These are phyloP conservation scores for Simplicillium sp. DNA, from an alignment of 2,329 filamentous ascomycete genomes.

Conservation along the genomic window DNA sequence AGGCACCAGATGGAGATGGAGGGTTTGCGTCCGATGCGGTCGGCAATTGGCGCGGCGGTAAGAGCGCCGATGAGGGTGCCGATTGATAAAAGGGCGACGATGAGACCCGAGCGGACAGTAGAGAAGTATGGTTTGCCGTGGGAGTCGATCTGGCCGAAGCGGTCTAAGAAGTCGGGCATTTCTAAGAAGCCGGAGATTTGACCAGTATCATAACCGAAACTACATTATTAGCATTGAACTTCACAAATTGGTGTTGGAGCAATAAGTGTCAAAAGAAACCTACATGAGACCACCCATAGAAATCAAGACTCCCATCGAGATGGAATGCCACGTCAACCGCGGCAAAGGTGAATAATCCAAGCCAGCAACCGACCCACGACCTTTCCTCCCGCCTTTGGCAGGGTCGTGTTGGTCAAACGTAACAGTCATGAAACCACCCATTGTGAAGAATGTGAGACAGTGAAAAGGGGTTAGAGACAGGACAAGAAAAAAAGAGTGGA, in stretches of 20 bases:
- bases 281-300: constrained; percentile 36
- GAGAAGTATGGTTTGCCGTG: constrained; percentile 35
- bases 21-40: constrained; percentile 51
- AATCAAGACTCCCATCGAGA: constrained; percentile 28
- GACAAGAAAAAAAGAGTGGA: neutral
- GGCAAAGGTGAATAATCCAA: constrained; percentile 36
- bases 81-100: constrained; percentile 49
- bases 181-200: constrained; percentile 48
- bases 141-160: constrained; percentile 34
- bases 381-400: constrained; percentile 20
- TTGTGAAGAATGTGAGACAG: constrained; percentile 1
- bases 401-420: constrained; percentile 33
- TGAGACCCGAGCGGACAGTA: constrained; percentile 46
- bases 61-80: constrained; percentile 53
- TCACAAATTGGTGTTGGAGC: too few species aligned
- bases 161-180: constrained; percentile 44
- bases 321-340: constrained; percentile 25
- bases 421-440: constrained; percentile 18
- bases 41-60: constrained; percentile 51
- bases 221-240: constrained; percentile 7
- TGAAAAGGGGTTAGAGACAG: neutral
- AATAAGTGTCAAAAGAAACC: too few species aligned
- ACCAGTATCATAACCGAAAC: constrained; percentile 39
- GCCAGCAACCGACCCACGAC: constrained; percentile 21
- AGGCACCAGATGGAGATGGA: constrained; percentile 54